phyloP scores from a whole-genome alignment of 202 grass and related monocot genomes.

The Bolboschoenoplectus hybrid region DNA sequence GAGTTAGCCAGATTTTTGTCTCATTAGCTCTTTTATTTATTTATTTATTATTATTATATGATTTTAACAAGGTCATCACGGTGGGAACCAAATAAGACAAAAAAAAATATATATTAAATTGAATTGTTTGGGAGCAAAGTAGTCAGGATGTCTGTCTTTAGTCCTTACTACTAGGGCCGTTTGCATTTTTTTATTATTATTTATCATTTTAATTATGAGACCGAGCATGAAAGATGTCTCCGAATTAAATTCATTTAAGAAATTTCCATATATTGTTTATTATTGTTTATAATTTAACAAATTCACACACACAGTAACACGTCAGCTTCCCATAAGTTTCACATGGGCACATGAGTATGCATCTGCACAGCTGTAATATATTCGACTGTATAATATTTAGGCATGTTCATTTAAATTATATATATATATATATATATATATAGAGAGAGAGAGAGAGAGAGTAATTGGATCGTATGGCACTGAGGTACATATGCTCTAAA shows the following conservation, averaged over 20 bases:
- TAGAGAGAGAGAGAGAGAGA: too few relatives aligned
- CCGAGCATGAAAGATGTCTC: not conserved
- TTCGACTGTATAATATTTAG: not conserved
- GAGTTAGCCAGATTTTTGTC: not conserved
- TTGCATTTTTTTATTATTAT: not conserved
- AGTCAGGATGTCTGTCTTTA: not conserved
- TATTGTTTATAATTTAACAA: not conserved
- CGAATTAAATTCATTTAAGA: not conserved
- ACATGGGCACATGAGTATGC: conserved; percentile 23
- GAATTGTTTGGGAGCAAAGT: not conserved
- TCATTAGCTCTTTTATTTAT: not conserved
- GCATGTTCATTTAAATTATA: not conserved
- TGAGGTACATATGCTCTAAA: not conserved
- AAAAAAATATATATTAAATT: not conserved
- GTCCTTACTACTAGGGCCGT: not conserved
- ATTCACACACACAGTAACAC: conserved; percentile 17
- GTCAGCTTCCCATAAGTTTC: conserved; percentile 30
- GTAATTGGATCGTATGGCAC: not conserved
- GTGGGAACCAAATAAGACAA: not conserved
- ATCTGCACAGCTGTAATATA: not conserved
- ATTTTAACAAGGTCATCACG: not conserved
- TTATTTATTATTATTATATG: too few relatives aligned
- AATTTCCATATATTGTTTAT: not conserved
- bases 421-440: not conserved
- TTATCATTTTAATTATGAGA: not conserved